Base-by-base conservation (phyloP, 345 rosid genomes). In the Eucalyptus lansdowneana region DNA sequence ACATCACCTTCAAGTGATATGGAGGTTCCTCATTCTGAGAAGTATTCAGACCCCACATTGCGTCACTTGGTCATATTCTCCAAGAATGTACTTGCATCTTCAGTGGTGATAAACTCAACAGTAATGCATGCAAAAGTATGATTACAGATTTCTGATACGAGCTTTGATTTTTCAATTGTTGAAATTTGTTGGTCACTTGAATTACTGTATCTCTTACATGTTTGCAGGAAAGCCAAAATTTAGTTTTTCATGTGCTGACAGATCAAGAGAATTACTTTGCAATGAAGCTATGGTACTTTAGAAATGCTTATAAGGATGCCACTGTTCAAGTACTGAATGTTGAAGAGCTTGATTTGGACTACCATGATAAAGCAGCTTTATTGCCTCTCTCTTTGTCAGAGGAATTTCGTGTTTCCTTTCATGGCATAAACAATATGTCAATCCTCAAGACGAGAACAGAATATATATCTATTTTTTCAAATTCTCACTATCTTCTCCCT, bases 221-320 rank as follows among this genome's bases (percentile, higher is more conserved):
- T 56, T 94, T 94, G 86, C 99, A 98, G 99, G 99, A 96, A 88
- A 96, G 95, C 92, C 90, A 91, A 89, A 96, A 92, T 91, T 92
- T 92, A 87, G 99, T 96, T 40, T 98, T 98, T 91, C 99, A 98
- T 88, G 96, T 97, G 91, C 95, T 98, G 93, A 97, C 99, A 49
- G 95, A 98, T 93, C 92, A 92, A 89, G 95, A 95, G 94, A 97
- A 96, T 91, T 95, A 93, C 92, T 96, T 93, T 89, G 99, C 97
- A 13, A 96, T 97, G 99, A 95, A 94, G 94, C 92, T 94, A 27
- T 98, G 99, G 99, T 98, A 95, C 92, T 89, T 93, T 86, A 94
- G 92, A 93, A 94, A 96, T 88, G 90, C 95, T 76, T 96, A 93
- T 89, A 94, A 92, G 92, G 95, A 93, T 88, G 96, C 97, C 49